These are phyloP conservation scores for Nyssa sinensis DNA, from an alignment of 148 eudicot genomes.

Conservation along the genomic window DNA sequence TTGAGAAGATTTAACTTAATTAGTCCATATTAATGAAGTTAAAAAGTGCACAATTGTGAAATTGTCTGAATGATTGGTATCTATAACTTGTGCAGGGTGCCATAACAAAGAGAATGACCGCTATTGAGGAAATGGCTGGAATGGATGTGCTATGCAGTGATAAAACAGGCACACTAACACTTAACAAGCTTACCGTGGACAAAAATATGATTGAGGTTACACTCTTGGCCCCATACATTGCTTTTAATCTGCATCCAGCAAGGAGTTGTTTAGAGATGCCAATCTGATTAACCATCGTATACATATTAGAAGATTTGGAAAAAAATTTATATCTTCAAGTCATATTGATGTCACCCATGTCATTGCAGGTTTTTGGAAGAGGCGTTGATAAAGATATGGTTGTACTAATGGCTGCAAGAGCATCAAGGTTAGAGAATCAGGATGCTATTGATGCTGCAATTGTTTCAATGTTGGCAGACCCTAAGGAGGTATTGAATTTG, in stretches of 20 bases:
- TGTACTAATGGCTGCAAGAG: constrained; percentile 50
- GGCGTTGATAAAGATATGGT: constrained; percentile 43
- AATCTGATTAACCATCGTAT: not conserved
- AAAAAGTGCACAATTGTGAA: not conserved
- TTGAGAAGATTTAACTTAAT: not conserved
- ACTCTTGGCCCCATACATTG: not conserved
- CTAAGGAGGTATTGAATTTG: constrained; percentile 38
- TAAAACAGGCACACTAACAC: constrained; percentile 73
- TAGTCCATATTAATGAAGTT: not conserved
- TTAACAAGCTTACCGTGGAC: constrained; percentile 69
- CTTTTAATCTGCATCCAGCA: not conserved
- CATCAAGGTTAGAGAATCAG: constrained; percentile 48
- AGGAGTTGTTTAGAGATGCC: not conserved
- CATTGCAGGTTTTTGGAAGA: constrained; percentile 38
- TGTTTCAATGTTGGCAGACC: constrained; percentile 49
- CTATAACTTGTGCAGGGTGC: constrained; percentile 41
- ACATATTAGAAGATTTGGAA: not conserved
- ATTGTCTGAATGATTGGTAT: not conserved
- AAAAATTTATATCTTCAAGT: not conserved
- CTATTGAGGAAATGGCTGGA: constrained; percentile 84
- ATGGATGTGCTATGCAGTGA: constrained; percentile 88
- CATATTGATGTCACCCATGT: not conserved
- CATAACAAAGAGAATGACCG: constrained; percentile 81
- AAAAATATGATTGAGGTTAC: constrained; percentile 60
- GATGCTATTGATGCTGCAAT: constrained; percentile 54